phyloP scores from a whole-genome alignment of 192 early-diverging fungal genomes.

The Pilaira anomala region DNA sequence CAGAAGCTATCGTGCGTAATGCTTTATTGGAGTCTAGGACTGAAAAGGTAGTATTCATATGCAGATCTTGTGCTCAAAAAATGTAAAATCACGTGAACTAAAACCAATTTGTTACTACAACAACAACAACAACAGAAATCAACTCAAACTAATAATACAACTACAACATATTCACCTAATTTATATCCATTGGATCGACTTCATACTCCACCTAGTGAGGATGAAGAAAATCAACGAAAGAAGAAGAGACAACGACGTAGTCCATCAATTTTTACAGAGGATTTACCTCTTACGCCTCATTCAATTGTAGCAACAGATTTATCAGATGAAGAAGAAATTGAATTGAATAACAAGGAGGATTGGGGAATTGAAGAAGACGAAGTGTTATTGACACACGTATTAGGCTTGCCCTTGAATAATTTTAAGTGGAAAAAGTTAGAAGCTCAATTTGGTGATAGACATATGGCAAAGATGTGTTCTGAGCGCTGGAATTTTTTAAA shows the following conservation, averaged over 20 bases:
- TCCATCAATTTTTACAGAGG: not conserved
- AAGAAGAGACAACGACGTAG: not conserved
- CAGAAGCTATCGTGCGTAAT: not conserved
- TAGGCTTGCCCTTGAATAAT: not conserved
- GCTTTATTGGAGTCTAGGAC: conserved; percentile 10
- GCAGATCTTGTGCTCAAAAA: not conserved
- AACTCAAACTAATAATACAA: not conserved
- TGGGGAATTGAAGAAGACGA: conserved; percentile 23
- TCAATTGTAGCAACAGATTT: conserved; percentile 1
- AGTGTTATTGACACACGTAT: conserved; percentile 5
- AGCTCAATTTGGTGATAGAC: conserved; percentile 8
- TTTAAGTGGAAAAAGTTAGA: conserved; percentile 19
- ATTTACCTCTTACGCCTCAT: conserved; percentile 21
- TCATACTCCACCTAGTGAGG: not conserved
- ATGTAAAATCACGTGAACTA: conserved; percentile 1
- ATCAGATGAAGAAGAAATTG: not conserved
- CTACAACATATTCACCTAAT: too few species aligned
- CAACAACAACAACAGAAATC: not conserved
- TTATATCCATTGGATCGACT: not conserved
- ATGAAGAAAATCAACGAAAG: not conserved
- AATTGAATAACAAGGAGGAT: not conserved
- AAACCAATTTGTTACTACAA: too few species aligned
- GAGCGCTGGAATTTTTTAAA: conserved; percentile 27
- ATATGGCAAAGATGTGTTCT: conserved; percentile 15
- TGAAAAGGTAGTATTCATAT: not conserved